A percentile compares a stretch with the other conserved stretches of the same genome.
Evolutionary conservation across 495 filamentous ascomycete species (phyloP).

Genomic region (Podospora comata): DNA sequence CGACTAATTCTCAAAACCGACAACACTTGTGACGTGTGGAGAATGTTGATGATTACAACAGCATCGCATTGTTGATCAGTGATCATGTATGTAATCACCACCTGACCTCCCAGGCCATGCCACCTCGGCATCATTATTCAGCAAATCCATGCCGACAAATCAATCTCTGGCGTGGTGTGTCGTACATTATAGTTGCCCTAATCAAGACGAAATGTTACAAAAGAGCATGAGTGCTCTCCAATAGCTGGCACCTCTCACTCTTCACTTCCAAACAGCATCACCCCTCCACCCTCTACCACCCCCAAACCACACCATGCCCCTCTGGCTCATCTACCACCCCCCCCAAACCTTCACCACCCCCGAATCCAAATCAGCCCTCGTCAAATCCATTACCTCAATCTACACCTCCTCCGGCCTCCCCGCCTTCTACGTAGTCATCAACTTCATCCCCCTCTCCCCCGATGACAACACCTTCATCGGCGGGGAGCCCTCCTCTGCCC

Average conservation of each 20-base stretch:
- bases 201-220: too few relatives aligned
- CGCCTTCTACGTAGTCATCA: constrained; percentile 39
- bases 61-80: constrained; percentile 3
- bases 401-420: constrained; percentile 37
- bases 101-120: background rate
- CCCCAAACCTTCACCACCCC: constrained; percentile 26
- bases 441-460: constrained; percentile 32
- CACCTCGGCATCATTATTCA: background rate
- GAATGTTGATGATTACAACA: constrained; percentile 30
- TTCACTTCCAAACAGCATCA: background rate
- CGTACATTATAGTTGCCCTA: too few relatives aligned
- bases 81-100: constrained; percentile 11
- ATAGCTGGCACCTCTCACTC: too few relatives aligned
- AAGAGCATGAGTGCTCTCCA: too few relatives aligned
- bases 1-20: constrained; percentile 27
- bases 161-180: background rate
- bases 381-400: constrained; percentile 26
- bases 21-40: constrained; percentile 28
- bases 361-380: constrained; percentile 28
- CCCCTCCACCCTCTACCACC: background rate
- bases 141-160: background rate
- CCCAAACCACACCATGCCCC: constrained; percentile 29
- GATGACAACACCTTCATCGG: constrained; percentile 28
- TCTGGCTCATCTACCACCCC: constrained; percentile 41
- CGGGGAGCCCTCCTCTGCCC: constrained; percentile 21